A percentile compares a stretch with the other conserved stretches of the same genome.
Evolutionary conservation across 768 basidiomycete genomes (phyloP).

Genomic region (Pseudohyphozyma bogoriensis): DNA sequence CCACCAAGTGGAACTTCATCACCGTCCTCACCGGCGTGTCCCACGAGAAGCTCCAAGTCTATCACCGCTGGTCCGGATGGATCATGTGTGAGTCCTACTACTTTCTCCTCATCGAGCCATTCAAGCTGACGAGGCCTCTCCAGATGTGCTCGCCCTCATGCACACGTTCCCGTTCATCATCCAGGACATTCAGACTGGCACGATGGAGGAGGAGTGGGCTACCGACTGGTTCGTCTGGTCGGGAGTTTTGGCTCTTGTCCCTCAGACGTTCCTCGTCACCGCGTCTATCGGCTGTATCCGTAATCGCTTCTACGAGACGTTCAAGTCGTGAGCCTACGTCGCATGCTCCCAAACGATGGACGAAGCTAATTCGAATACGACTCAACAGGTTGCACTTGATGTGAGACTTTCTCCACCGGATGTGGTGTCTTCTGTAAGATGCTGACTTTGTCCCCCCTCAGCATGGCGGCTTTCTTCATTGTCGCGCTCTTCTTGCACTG

Average conservation of each 20-base stretch:
- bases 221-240: not conserved
- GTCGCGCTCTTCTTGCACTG: slow-evolving; percentile 31
- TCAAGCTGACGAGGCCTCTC: not conserved
- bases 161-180: slow-evolving; percentile 11
- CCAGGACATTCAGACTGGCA: not conserved
- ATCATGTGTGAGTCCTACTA: slow-evolving; percentile 9
- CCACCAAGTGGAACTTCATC: slow-evolving; percentile 25
- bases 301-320: not conserved
- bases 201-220: not conserved
- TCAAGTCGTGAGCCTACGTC: not conserved
- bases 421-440: too few relatives aligned
- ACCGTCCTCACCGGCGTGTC: slow-evolving; percentile 29
- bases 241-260: not conserved
- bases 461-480: slow-evolving; percentile 22
- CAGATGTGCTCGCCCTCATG: not conserved
- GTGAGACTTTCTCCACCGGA: not conserved
- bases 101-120: too few relatives aligned
- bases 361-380: too few relatives aligned
- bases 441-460: not conserved
- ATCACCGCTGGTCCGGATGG: slow-evolving; percentile 11
- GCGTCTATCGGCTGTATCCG: not conserved
- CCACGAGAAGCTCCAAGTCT: slow-evolving; percentile 33
- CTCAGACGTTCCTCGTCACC: not conserved
- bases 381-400: not conserved
- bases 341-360: too few relatives aligned